Conservation (phyloP, 2,329 filamentous ascomycete species). For the Fusarium sp. region DNA sequence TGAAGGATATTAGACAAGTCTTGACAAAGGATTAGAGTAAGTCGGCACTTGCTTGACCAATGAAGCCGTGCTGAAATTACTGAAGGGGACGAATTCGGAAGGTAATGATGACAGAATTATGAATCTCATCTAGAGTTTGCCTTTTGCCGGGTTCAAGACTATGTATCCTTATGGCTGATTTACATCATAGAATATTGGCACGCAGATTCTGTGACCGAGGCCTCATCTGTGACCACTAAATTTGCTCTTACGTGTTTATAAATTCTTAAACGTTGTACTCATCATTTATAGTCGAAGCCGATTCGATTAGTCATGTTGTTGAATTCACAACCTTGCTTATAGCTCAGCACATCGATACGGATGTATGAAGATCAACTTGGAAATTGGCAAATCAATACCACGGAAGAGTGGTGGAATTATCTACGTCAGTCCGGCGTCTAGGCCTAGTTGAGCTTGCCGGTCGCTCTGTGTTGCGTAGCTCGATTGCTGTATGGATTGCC, state of each 20-base stretch:
- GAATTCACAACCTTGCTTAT: neutral
- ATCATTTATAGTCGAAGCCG: neutral
- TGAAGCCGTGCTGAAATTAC: neutral
- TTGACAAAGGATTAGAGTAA: neutral
- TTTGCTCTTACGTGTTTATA: neutral
- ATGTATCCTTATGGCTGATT: neutral
- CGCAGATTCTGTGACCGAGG: too few relatives aligned
- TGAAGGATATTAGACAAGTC: constrained; percentile 47
- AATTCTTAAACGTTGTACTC: neutral
- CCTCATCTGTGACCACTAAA: neutral
- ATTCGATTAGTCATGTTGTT: neutral
- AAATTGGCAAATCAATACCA: too few relatives aligned
- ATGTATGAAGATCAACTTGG: neutral
- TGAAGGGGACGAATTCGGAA: neutral
- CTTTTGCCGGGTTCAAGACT: neutral
- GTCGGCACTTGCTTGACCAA: neutral
- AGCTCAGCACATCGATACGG: neutral
- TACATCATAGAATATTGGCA: neutral
- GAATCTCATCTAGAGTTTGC: neutral
- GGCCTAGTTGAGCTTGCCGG: neutral
- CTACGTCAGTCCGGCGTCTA: neutral
- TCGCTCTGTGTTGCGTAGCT: neutral
- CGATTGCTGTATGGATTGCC: neutral
- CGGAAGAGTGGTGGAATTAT: neutral
- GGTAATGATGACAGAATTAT: neutral